Evolutionary conservation across 495 filamentous ascomycete species (phyloP), one percentile per base, ranked within the genome.

Genomic region (Annulohypoxylon stygium): DNA sequence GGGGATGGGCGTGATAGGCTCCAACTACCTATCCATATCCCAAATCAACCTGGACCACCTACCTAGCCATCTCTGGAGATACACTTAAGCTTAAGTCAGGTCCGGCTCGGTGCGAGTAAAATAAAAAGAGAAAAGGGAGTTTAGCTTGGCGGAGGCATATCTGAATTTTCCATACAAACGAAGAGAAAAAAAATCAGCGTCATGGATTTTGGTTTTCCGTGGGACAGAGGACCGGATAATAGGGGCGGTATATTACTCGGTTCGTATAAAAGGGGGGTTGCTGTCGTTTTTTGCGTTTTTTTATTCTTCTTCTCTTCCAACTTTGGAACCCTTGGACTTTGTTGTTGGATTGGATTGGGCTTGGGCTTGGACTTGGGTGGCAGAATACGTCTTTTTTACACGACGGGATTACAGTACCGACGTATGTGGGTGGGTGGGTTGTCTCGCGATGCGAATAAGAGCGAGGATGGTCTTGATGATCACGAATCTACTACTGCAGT

Each of bases 401-500:
- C 48, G 48, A 11, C 23, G 12, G 48, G 12, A 53, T 6, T 4
- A 47, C n/a, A 47, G 43, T 20, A 47, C 16, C n/a, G n/a, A 23
- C 1, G 20, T 23, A 1, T 23, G 20, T 23, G 20, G 20, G 20
- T 23, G 20, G 20, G 20, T 23, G 20, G 20, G 41, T 16, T 45
- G 10, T 45, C 41, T 16, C 14, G n/a, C 2, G 41, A 45, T 5
- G 41, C 8, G 20, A 53, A 14, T 23, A 30, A 30, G 48, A 4
- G 23, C 9, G 43, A 16, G 4, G 5, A 3, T 7, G 43, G 3
- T 20, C 43, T 47, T 57, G 33, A 57, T n/a, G 30, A 57, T 33
- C 26, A 34, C 33, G 53, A 58, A 58, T 58, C 30, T 39, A n/a
- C 23, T 58, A 37, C 30, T 8, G 3, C 43, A 20, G n/a, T 47